Conservation (phyloP, 768 basidiomycete genomes). For the Tephrocybe sp. region DNA sequence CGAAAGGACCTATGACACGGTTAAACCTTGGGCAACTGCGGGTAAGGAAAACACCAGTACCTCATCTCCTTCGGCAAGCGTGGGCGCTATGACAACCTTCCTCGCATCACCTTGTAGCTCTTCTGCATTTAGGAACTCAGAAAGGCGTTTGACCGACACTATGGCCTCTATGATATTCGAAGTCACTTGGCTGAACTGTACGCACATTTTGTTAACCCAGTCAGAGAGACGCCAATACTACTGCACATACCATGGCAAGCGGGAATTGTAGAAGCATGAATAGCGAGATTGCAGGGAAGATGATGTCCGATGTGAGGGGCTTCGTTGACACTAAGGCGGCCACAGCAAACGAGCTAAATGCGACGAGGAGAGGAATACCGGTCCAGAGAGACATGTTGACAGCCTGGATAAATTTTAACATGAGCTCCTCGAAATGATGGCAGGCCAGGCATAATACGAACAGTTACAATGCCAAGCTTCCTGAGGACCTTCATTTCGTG, state of each 20-base stretch:
- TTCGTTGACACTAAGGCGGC: conserved; percentile 58
- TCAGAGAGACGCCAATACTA: not conserved
- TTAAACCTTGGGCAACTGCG: not conserved
- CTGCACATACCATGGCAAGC: conserved; percentile 63
- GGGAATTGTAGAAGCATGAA: conserved; percentile 90
- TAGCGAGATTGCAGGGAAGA: conserved; percentile 93
- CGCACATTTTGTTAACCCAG: not conserved
- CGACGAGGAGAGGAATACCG: conserved; percentile 72
- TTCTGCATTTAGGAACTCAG: conserved; percentile 69
- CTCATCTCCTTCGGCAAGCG: conserved; percentile 57
- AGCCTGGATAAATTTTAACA: conserved; percentile 32
- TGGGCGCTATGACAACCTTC: conserved; percentile 39
- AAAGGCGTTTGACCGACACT: conserved; percentile 79
- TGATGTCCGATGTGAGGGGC: conserved; percentile 85
- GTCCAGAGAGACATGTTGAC: conserved; percentile 63
- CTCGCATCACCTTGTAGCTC: conserved; percentile 82
- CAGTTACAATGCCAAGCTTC: conserved; percentile 76
- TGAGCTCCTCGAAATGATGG: not conserved
- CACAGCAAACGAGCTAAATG: conserved; percentile 78
- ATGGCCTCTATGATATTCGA: conserved; percentile 83
- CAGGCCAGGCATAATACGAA: conserved; percentile 25
- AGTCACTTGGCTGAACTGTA: conserved; percentile 66
- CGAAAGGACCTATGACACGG: conserved; percentile 46
- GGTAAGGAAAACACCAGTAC: conserved; percentile 26
- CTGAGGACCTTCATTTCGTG: conserved; percentile 78